These are phyloP conservation scores for Psophocarpus tetragonolobus DNA, from an alignment of 306 rosid genomes.

Conservation along the genomic window DNA sequence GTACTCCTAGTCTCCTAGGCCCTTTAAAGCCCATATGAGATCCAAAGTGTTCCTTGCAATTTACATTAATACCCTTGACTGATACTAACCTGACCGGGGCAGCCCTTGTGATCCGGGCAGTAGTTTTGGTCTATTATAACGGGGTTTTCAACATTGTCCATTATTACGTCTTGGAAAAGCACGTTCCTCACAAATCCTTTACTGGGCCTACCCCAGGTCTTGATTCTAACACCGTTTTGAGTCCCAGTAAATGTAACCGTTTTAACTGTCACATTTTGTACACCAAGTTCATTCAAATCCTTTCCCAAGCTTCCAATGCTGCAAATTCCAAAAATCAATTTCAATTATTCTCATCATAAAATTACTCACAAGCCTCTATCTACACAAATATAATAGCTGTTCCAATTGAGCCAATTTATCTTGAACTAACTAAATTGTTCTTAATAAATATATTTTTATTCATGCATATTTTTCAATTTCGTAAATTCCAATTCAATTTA, in stretches of 20 bases:
- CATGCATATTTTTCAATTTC: too few relatives aligned
- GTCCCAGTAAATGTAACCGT: constrained; percentile 44
- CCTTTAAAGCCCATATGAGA: too few relatives aligned
- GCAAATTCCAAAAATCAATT: constrained; percentile 20
- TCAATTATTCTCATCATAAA: background rate
- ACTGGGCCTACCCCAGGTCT: constrained; percentile 67
- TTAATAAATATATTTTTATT: too few relatives aligned
- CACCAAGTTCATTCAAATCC: constrained; percentile 49
- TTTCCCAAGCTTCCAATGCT: constrained; percentile 74
- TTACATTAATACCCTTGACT: too few relatives aligned
- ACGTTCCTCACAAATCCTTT: constrained; percentile 49
- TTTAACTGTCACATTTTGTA: constrained; percentile 68
- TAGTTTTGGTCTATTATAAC: constrained; percentile 64
- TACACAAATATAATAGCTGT: too few relatives aligned
- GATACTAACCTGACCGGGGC: constrained; percentile 64
- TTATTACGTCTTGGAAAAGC: constrained; percentile 45
- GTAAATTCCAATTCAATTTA: too few relatives aligned
- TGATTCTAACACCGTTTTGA: constrained; percentile 63
- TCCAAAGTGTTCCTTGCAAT: too few relatives aligned
- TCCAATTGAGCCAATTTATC: too few relatives aligned
- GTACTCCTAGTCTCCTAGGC: too few relatives aligned
- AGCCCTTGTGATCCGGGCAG: constrained; percentile 48
- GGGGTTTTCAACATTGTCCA: constrained; percentile 64
- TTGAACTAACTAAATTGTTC: too few relatives aligned
- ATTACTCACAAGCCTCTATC: background rate